phyloP scores from a whole-genome alignment of 371 early-diverging fungal species.

The Mucor plumbeus region DNA sequence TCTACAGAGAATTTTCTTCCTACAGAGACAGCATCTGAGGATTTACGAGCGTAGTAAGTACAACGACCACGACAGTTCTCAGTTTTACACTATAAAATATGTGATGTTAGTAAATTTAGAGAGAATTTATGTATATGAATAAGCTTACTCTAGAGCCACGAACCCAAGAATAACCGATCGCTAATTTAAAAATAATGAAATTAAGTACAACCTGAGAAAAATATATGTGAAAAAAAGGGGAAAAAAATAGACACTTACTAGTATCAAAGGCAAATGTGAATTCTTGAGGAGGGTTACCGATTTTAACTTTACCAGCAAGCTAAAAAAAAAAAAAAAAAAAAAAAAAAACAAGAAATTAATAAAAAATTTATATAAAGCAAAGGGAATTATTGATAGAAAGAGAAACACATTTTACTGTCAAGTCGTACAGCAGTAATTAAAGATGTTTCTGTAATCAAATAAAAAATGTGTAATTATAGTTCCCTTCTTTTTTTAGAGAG shows the following conservation, averaged over 20 bases:
- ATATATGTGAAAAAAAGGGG: conserved; percentile 9
- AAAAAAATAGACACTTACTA: conserved; percentile 28
- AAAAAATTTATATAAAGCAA: not conserved
- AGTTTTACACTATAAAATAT: conserved; percentile 42
- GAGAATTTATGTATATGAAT: conserved; percentile 8
- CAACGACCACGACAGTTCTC: conserved; percentile 53
- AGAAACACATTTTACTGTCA: not conserved
- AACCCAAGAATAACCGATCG: conserved; percentile 56
- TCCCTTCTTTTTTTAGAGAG: not conserved
- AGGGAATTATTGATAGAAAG: conserved; percentile 1
- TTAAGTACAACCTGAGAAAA: conserved; percentile 27
- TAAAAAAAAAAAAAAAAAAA: conserved; percentile 18
- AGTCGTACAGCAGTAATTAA: conserved; percentile 3
- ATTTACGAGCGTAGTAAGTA: conserved; percentile 46
- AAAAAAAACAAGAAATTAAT: conserved; percentile 2
- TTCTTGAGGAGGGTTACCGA: conserved; percentile 54
- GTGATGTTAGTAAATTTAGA: conserved; percentile 4
- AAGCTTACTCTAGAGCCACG: conserved; percentile 49
- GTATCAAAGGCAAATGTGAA: conserved; percentile 57
- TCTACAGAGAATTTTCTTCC: conserved; percentile 47
- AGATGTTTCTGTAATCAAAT: conserved; percentile 7
- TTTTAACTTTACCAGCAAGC: conserved; percentile 53
- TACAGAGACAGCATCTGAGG: conserved; percentile 33
- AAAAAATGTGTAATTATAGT: not conserved
- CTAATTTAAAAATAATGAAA: conserved; percentile 36